Base-by-base conservation (phyloP, 352 stramenopile species). In the Lagenidium sp. region DNA sequence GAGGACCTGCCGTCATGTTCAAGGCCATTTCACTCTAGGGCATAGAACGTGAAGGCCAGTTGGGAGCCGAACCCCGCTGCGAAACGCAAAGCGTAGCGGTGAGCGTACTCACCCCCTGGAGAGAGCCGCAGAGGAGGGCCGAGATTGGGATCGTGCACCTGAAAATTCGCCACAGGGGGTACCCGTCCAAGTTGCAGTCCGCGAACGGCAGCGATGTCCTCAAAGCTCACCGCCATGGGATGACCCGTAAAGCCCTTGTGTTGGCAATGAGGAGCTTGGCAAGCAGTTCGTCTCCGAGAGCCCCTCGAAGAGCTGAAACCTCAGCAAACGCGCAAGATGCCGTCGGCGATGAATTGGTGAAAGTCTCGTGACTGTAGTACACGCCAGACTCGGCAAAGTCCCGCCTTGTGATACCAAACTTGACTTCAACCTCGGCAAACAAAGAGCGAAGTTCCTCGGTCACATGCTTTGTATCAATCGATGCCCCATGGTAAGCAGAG, bases 301-400 rank as follows among this genome's bases (percentile, higher is more conserved):
- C 60, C 71, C 55, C 41, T 62, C 88, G 53, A 20, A 89, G 50
- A 28, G 71, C 67, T 1, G 54, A 67, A 20, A 88, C 64, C 71
- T 98, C 95, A 45, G 97, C 97, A 47, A 85, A 94, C n/a, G 94
- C 83, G 68, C 95, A 98, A 44, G 85, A 97, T 8, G 73, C 76
- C 32, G 67, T 92, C 23, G 81, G 66, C 3, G 91, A 97, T 16
- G 94, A 88, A 69, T 98, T 96, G 20, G 94, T 98, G 47, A 85
- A 93, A 18, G 95, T 98, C 62, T 98, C 95, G 57, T 98, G 95
- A 38, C 86, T 97, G 67, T 98, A 98, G 64, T 98, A 98, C 18
- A 98, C 88, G 52, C 95, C 95, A 46, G 97, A 68, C 8, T 55
- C 65, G 3, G 90, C 93, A 43, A 98, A 91, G 41, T 96, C 71